These are phyloP conservation scores for Magnolia sinica DNA, from an alignment of 164 flowering plant genomes.

Conservation along the genomic window DNA sequence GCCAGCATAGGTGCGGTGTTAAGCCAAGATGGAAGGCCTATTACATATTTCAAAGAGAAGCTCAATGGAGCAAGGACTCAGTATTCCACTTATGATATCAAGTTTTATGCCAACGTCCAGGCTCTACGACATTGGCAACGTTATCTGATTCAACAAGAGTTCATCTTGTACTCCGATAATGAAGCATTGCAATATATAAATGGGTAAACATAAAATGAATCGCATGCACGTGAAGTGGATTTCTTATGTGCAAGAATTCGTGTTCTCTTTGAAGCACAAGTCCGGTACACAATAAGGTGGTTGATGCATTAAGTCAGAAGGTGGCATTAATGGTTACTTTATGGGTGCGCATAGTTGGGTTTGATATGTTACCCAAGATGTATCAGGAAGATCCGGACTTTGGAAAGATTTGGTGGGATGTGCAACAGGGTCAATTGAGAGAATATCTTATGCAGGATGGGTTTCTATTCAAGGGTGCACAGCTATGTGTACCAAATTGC, in stretches of 20 bases:
- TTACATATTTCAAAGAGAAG: not conserved
- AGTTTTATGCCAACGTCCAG: not conserved
- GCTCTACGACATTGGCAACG: not conserved
- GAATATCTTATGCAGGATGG: not conserved
- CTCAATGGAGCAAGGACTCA: not conserved
- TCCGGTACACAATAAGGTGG: not conserved
- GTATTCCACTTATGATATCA: slow-evolving; percentile 6
- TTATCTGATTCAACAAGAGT: not conserved
- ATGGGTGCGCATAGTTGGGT: not conserved
- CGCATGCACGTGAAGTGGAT: not conserved
- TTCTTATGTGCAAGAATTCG: not conserved
- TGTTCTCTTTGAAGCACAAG: not conserved
- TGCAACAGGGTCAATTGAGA: too few relatives aligned
- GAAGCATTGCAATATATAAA: not conserved
- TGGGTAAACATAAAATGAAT: not conserved
- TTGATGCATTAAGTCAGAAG: not conserved
- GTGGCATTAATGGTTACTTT: not conserved
- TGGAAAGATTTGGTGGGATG: not conserved
- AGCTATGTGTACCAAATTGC: too few relatives aligned
- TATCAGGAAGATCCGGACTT: not conserved
- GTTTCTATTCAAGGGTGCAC: not conserved
- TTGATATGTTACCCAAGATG: not conserved
- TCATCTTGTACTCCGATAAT: slow-evolving; percentile 2
- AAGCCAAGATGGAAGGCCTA: not conserved
- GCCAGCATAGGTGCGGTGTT: not conserved